A percentile compares a stretch with the other conserved stretches of the same genome.
Evolutionary conservation across 2,329 filamentous ascomycete species (phyloP).

Genomic region (Rhynchosporium graminicola): DNA sequence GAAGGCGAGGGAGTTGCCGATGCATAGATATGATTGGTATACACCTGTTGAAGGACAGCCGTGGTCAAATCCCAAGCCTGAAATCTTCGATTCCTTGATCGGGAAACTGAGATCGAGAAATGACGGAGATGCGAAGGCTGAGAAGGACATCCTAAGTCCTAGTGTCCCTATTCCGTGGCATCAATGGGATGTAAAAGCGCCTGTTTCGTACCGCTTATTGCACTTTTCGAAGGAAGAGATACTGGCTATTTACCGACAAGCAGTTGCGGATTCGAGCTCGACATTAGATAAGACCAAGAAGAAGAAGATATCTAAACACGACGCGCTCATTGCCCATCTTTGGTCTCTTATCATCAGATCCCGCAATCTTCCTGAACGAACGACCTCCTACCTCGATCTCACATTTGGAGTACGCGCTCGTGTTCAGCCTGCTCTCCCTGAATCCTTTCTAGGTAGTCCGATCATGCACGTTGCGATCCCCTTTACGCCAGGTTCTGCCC

Average conservation of each 20-base stretch:
- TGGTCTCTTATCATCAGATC: constrained; percentile 49
- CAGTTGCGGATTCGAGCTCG: constrained; percentile 20
- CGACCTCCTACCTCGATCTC: constrained; percentile 43
- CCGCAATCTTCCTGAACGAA: constrained; percentile 35
- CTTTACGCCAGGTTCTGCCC: constrained; percentile 6
- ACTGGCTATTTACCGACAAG: constrained; percentile 39
- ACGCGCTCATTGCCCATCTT: constrained; percentile 49
- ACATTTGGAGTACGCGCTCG: constrained; percentile 46
- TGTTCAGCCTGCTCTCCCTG: constrained; percentile 44
- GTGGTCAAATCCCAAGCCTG: constrained; percentile 32
- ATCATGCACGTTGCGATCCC: constrained; percentile 44
- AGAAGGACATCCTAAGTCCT: constrained; percentile 25
- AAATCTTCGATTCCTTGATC: constrained; percentile 34
- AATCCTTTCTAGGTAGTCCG: constrained; percentile 48
- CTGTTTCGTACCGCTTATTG: constrained; percentile 41
- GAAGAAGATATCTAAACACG: constrained; percentile 44
- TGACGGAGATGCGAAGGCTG: constrained; percentile 16
- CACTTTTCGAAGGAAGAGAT: constrained; percentile 45
- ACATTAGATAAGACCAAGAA: background rate
- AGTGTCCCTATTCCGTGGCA: constrained; percentile 45
- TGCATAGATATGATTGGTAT: constrained; percentile 52
- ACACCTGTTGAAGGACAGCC: constrained; percentile 18
- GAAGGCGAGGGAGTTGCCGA: constrained; percentile 44
- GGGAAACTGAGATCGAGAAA: background rate
- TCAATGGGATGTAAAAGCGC: constrained; percentile 44